phyloP scores from a whole-genome alignment of 1,284 basidiomycete species.

The Fomitopsis pinicola region DNA sequence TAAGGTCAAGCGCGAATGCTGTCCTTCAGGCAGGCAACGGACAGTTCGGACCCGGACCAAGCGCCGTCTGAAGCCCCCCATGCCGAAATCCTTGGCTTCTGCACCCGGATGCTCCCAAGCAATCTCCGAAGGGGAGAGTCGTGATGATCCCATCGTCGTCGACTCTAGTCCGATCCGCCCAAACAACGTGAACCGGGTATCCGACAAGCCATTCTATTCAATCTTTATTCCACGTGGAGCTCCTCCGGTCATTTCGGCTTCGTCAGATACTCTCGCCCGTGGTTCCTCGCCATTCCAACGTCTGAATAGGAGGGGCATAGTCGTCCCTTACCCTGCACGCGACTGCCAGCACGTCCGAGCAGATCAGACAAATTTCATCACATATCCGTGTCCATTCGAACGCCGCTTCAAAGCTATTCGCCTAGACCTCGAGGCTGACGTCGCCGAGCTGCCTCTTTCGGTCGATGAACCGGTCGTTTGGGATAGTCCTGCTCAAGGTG shows the following conservation, averaged over 20 bases:
- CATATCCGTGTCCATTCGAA: not conserved
- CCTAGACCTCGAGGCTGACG: not conserved
- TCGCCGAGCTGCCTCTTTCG: not conserved
- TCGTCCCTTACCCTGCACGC: conserved; percentile 45
- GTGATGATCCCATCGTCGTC: conserved; percentile 22
- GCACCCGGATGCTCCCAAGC: not conserved
- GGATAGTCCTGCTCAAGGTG: not conserved
- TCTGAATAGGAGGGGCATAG: not conserved
- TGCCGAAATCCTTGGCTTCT: not conserved
- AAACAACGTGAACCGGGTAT: conserved; percentile 8
- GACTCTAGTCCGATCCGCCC: conserved; percentile 12
- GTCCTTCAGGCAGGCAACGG: not conserved
- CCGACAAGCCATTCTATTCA: conserved; percentile 25
- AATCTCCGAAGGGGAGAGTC: conserved; percentile 11
- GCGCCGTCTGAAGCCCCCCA: not conserved
- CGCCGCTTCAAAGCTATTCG: not conserved
- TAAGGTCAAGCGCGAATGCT: not conserved
- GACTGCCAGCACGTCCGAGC: conserved; percentile 64
- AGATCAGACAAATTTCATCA: conserved; percentile 32
- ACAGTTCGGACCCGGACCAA: not conserved
- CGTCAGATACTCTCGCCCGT: not conserved
- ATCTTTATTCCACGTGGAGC: conserved; percentile 26
- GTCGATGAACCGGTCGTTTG: not conserved
- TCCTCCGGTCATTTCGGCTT: conserved; percentile 1
- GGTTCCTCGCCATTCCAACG: not conserved